A percentile compares a stretch with the other conserved stretches of the same genome.
These are phyloP conservation scores for Fragaria vesca DNA, from an alignment of 306 rosid species.

Conservation along the genomic window DNA sequence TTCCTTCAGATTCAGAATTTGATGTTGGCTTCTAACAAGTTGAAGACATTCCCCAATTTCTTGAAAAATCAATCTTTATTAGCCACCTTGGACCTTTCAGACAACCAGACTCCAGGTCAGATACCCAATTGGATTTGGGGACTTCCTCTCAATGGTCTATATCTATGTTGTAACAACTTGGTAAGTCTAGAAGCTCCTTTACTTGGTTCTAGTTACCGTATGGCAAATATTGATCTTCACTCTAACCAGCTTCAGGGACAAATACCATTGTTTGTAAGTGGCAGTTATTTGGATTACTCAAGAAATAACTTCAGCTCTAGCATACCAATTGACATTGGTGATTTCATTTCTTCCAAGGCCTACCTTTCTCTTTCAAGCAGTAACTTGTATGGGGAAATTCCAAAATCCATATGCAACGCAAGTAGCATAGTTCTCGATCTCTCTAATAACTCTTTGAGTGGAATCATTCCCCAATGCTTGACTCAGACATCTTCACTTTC, in stretches of 20 bases:
- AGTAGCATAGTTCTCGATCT: background rate
- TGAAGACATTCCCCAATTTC: slow-evolving; percentile 18
- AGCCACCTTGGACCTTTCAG: slow-evolving; percentile 20
- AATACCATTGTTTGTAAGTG: too few relatives aligned
- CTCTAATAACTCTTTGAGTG: slow-evolving; percentile 20
- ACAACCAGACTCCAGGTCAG: slow-evolving; percentile 13
- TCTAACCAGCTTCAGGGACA: slow-evolving; percentile 15
- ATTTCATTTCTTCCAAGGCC: too few relatives aligned
- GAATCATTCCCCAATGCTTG: slow-evolving; percentile 21
- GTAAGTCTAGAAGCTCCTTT: background rate
- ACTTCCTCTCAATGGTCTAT: background rate
- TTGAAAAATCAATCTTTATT: slow-evolving; percentile 19
- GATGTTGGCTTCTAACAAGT: slow-evolving; percentile 18
- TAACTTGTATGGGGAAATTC: slow-evolving; percentile 4
- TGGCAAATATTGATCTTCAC: slow-evolving; percentile 14
- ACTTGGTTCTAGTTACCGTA: background rate
- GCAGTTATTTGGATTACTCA: too few relatives aligned
- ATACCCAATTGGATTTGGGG: slow-evolving; percentile 27
- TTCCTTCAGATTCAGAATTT: slow-evolving; percentile 17
- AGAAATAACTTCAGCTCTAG: too few relatives aligned
- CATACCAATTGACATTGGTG: too few relatives aligned
- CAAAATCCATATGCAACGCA: slow-evolving; percentile 19
- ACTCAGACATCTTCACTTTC: background rate
- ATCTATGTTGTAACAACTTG: slow-evolving; percentile 18
- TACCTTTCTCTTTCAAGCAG: slow-evolving; percentile 14